Base-by-base conservation (phyloP, 1,284 basidiomycete genomes). In the Xerocomus cyaneibrunnescens region DNA sequence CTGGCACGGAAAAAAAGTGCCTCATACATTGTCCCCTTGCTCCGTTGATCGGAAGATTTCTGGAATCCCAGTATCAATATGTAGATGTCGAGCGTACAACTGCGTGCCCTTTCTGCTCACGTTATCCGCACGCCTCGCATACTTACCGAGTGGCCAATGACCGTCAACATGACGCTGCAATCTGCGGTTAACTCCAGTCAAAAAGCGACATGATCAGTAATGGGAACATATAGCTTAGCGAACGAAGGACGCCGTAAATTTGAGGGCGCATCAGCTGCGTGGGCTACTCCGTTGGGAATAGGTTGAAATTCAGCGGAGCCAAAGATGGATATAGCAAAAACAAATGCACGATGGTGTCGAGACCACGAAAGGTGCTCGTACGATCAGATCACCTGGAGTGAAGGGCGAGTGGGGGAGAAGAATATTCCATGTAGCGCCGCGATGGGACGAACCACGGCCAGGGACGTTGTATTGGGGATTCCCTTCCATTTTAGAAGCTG, bases 211-310 rank as follows among this genome's bases (percentile, higher is more conserved):
- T 50, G 57, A 50, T 25, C 44, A 42, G 42, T 38, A 37, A 65
- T 37, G 25, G 57, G 50, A 50, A 48, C 42, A 39, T 27, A 44
- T 27, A 12, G 22, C 22, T 59, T 53, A 38, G 54, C 52, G 54
- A 51, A 36, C 54, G 51, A 59, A 65, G 66, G 50, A 28, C 40
- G 64, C 57, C 64, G 67, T 62, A 69, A 68, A 32, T n/a, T n/a
- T n/a, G 23, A 47, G 52, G 64, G 67, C 67, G 66, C 68, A 70
- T 66, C 64, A 69, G 39, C 66, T 52, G 66, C 68, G 59, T 66
- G 68, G 52, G 50, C 47, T 55, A 8, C 54, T 52, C 49, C 9
- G 45, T 53, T 62, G 45, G 52, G 60, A 49, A 53, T 46, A 42
- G 39, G 40, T 22, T 40, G 39, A 27, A 40, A 27, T 27, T 25